These are phyloP conservation scores for Grammothele lineata DNA, from an alignment of 768 basidiomycete species.

Conservation along the genomic window DNA sequence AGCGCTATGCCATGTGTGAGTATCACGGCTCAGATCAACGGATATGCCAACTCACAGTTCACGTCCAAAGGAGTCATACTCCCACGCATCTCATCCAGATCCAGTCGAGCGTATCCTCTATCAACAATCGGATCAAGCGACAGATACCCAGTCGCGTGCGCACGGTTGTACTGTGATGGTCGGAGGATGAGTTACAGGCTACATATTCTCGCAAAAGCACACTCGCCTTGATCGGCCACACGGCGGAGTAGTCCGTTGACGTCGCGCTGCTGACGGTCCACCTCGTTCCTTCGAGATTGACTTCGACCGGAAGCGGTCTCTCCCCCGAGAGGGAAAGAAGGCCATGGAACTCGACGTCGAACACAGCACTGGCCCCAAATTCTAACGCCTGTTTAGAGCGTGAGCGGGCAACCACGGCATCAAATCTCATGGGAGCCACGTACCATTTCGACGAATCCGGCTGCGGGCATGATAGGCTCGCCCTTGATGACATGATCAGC, in stretches of 20 bases:
- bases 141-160: slow-evolving; percentile 2
- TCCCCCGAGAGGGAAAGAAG: slow-evolving; percentile 24
- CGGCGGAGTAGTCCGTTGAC: slow-evolving; percentile 4
- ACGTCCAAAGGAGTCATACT: neutral
- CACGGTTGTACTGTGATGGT: slow-evolving; percentile 6
- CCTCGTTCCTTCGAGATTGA: slow-evolving; percentile 17
- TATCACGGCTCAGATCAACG: too few relatives aligned
- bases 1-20: too few relatives aligned
- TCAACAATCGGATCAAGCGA: too few relatives aligned
- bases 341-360: slow-evolving; percentile 24
- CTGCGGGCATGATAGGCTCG: slow-evolving; percentile 43
- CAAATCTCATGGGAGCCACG: neutral
- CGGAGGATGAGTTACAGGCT: slow-evolving; percentile 18
- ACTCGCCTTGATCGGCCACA: too few relatives aligned
- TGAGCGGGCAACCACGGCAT: neutral
- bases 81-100: neutral
- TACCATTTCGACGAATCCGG: slow-evolving; percentile 40
- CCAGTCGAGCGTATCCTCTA: too few relatives aligned
- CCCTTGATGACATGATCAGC: slow-evolving; percentile 42
- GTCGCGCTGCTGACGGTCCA: slow-evolving; percentile 27
- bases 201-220: too few relatives aligned
- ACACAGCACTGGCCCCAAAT: slow-evolving; percentile 26
- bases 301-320: slow-evolving; percentile 16
- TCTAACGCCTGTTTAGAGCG: slow-evolving; percentile 29
- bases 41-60: neutral